Evolutionary conservation across 352 stramenopile genomes (phyloP), one percentile per base, ranked within the genome.

Genomic region (Globisporangium radiosum): DNA sequence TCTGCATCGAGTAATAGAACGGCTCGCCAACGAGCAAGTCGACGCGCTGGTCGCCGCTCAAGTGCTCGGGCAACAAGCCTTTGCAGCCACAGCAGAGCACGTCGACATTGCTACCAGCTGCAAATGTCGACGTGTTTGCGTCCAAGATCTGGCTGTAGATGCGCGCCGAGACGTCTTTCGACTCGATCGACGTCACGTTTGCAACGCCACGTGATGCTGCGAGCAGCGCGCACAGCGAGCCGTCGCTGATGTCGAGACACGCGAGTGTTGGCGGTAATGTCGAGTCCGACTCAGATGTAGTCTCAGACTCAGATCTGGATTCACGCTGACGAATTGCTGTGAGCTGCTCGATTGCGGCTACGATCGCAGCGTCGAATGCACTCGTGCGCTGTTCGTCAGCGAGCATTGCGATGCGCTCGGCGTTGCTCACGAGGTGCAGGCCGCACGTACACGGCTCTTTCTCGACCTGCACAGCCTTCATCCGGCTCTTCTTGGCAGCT

Each of bases 1-100:
- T 93, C 68, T 93, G 83, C 83, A 93, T 93, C 52, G 81, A 80
- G 64, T 93, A 93, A 75, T 90, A 93, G 57, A 93, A 93, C 1
- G 79, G 77, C 55, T 93, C 83, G 3, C 73, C 79, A 10, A 90
- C 69, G 1, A 93, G 68, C 51, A 93, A 54, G 56, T 90, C 75
- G 6, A 78, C 75, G 5, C 63, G 66, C 2, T 71, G 60, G 57
- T 83, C 70, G 43, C 66, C 68, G 53, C 85, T 70, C 9, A 93
- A 56, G 51, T 93, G 79, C 36, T 84, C 83, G 1, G 58, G 63
- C 1, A 83, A 57, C 43, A 93, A 55, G 0, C 78, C 79, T 57
- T 93, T 90, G 45, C 80, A 82, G 7, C 83, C 83, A 17, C 75
- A 85, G 57, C 74, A 81, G 10, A 91, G 66, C n/a, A 90, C 74